Percentiles rank a stretch among this genome's conserved stretches.
phyloP scores from a whole-genome alignment of 345 rosid species.

The Hibiscus tridactylites region DNA sequence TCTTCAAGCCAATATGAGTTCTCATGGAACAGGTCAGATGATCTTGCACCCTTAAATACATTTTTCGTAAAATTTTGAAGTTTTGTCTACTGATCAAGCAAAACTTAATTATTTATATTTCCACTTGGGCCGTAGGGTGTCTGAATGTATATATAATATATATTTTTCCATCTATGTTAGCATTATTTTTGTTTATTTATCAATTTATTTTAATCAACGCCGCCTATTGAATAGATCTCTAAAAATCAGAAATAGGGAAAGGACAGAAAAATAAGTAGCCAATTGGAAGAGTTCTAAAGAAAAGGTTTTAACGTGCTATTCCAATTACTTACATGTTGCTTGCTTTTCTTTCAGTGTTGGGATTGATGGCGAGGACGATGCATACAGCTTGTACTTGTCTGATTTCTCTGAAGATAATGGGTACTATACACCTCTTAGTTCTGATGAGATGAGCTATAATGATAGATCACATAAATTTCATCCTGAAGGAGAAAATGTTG shows the following conservation, averaged over 20 bases:
- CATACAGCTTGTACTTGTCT: constrained; percentile 4
- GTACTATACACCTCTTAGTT: constrained; percentile 45
- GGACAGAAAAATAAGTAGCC: not conserved
- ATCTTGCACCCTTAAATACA: not conserved
- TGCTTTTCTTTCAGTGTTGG: constrained; percentile 28
- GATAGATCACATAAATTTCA: constrained; percentile 39
- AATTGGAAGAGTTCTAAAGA: not conserved
- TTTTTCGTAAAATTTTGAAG: not conserved
- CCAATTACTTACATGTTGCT: not conserved
- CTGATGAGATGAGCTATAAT: constrained; percentile 42
- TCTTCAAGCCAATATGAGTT: constrained; percentile 35
- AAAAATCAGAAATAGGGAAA: not conserved
- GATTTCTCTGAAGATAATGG: constrained; percentile 41
- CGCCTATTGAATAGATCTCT: too few species aligned
- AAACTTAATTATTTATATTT: not conserved
- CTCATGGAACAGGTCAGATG: constrained; percentile 46
- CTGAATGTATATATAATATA: too few species aligned
- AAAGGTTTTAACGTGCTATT: not conserved
- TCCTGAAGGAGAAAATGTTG: constrained; percentile 40
- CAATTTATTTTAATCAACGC: too few species aligned
- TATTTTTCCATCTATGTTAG: too few species aligned
- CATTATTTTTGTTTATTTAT: too few species aligned
- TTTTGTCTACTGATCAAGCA: not conserved
- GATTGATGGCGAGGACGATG: constrained; percentile 75
- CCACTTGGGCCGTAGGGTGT: not conserved